phyloP scores from a whole-genome alignment of 805 yeast species.

The Kodamaea hsintzibuensis region DNA sequence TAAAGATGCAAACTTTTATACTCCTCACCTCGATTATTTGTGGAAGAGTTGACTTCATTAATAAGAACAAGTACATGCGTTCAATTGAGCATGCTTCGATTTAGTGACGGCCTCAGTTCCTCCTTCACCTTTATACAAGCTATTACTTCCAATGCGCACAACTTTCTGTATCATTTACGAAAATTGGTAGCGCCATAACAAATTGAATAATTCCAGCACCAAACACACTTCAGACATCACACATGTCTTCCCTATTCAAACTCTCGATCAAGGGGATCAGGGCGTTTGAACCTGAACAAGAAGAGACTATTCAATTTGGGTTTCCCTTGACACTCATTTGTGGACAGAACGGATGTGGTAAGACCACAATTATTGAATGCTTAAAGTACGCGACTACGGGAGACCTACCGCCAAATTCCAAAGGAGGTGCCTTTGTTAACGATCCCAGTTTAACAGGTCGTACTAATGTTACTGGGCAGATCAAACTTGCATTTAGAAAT shows the following conservation, averaged over 20 bases:
- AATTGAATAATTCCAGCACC: neutral
- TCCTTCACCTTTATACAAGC: too few species aligned
- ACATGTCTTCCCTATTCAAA: slow-evolving; percentile 44
- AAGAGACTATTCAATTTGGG: slow-evolving; percentile 87
- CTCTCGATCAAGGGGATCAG: slow-evolving; percentile 78
- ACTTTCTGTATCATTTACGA: neutral
- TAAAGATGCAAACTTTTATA: too few species aligned
- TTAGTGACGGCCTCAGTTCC: too few species aligned
- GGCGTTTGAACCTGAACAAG: slow-evolving; percentile 81
- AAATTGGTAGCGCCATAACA: neutral
- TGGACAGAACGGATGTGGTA: slow-evolving; percentile 96
- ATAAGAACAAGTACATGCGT: too few species aligned
- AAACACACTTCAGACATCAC: neutral
- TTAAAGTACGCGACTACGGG: slow-evolving; percentile 94
- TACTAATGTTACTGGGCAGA: slow-evolving; percentile 82
- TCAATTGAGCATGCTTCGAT: too few species aligned
- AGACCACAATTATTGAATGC: slow-evolving; percentile 94
- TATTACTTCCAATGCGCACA: neutral
- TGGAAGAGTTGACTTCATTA: too few species aligned
- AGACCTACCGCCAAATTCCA: slow-evolving; percentile 90
- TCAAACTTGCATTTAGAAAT: slow-evolving; percentile 79
- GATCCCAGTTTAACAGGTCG: slow-evolving; percentile 84
- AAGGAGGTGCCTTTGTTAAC: slow-evolving; percentile 94
- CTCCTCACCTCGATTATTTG: too few species aligned
- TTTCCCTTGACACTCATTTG: slow-evolving; percentile 90